Conservation (phyloP, 495 filamentous ascomycete genomes). For the Tuber aestivum region DNA sequence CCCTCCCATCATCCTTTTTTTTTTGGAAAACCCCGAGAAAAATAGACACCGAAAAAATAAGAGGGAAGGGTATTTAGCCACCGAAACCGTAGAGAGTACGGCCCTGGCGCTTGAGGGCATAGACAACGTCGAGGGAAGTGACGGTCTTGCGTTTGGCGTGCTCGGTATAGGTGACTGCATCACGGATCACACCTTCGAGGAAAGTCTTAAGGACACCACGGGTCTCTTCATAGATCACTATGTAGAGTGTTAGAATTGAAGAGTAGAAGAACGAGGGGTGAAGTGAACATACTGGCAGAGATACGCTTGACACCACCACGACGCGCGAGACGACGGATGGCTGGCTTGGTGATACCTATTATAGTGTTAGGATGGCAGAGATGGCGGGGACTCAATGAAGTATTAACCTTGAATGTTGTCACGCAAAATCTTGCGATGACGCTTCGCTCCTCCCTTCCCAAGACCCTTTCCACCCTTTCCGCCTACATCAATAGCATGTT, state of each 20-base stretch:
- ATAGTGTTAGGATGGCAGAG: constrained; percentile 7
- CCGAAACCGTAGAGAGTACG: constrained; percentile 98
- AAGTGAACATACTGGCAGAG: constrained; percentile 68
- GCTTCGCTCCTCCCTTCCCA: constrained; percentile 79
- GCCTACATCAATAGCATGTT: constrained; percentile 51
- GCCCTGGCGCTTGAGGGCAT: constrained; percentile 90
- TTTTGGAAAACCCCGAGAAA: background rate
- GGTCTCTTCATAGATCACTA: constrained; percentile 96
- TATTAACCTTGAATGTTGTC: constrained; percentile 80
- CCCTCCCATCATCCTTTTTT: background rate
- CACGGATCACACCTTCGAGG: constrained; percentile 99
- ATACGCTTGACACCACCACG: constrained; percentile 99
- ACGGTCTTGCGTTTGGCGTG: constrained; percentile 98
- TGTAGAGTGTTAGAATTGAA: constrained; percentile 44
- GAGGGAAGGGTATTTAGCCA: constrained; percentile 58
- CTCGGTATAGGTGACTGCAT: constrained; percentile 97
- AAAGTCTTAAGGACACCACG: constrained; percentile 99
- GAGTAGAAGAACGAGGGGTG: background rate
- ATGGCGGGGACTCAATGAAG: constrained; percentile 31
- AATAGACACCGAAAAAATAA: background rate
- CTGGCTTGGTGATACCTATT: constrained; percentile 99
- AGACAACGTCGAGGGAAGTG: constrained; percentile 91
- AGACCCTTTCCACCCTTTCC: constrained; percentile 97
- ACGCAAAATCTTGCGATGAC: constrained; percentile 97
- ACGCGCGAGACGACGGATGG: constrained; percentile 98